A percentile compares a stretch with the other conserved stretches of the same genome.
These are phyloP conservation scores for Sordariomycetes sp. DNA, from an alignment of 2,329 filamentous ascomycete genomes.

Conservation along the genomic window DNA sequence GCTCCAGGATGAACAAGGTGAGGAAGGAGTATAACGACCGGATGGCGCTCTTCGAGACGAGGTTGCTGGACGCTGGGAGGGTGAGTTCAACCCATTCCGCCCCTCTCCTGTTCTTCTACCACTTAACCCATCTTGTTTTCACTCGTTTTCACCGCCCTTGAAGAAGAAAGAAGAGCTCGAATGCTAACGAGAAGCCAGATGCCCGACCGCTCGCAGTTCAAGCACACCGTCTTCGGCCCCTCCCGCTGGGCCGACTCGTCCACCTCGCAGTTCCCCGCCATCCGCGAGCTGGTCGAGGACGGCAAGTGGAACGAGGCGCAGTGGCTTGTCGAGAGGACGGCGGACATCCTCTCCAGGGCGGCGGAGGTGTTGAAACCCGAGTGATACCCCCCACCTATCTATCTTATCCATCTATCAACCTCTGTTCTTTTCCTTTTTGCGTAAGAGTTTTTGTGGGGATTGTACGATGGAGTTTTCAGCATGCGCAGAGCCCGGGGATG, in stretches of 20 bases:
- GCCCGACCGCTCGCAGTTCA: slow-evolving; percentile 83
- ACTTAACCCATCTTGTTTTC: background rate
- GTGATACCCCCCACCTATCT: slow-evolving; percentile 3
- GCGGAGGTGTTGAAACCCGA: slow-evolving; percentile 23
- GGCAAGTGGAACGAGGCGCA: slow-evolving; percentile 62
- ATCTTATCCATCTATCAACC: background rate
- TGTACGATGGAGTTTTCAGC: background rate
- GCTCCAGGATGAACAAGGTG: slow-evolving; percentile 51
- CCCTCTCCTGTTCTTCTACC: slow-evolving; percentile 2
- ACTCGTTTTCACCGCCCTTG: too few species aligned
- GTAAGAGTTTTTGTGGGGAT: background rate
- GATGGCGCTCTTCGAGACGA: slow-evolving; percentile 72
- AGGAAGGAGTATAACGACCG: slow-evolving; percentile 69
- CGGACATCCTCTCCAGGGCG: slow-evolving; percentile 54
- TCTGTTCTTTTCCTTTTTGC: background rate
- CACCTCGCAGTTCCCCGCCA: slow-evolving; percentile 65
- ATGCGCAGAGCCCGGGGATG: background rate
- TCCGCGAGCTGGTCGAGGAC: slow-evolving; percentile 66
- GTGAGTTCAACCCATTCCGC: slow-evolving; percentile 40
- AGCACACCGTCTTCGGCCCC: slow-evolving; percentile 83
- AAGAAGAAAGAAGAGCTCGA: background rate
- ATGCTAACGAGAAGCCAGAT: slow-evolving; percentile 37
- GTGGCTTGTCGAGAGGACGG: slow-evolving; percentile 59
- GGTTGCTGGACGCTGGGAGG: slow-evolving; percentile 72
- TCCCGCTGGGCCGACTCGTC: slow-evolving; percentile 63